phyloP scores from a whole-genome alignment of 1,139 yeast species.

The Petasospora fabianii region DNA sequence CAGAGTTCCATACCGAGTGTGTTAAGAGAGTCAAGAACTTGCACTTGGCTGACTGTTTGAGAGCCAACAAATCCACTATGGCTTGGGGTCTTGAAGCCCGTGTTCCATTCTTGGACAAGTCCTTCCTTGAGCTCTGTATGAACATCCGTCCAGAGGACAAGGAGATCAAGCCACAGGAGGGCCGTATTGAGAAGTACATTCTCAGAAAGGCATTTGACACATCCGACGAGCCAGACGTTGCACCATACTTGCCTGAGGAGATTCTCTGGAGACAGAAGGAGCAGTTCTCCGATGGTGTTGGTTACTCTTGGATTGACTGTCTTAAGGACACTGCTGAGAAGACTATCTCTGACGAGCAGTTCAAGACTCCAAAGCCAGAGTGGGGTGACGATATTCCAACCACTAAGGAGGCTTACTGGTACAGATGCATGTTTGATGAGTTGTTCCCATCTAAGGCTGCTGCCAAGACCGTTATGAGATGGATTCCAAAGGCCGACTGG shows the following conservation, averaged over 20 bases:
- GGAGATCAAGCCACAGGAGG: constrained; percentile 64
- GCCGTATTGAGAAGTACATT: constrained; percentile 87
- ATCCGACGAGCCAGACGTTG: constrained; percentile 56
- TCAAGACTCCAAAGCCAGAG: constrained; percentile 84
- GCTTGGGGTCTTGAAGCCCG: constrained; percentile 99
- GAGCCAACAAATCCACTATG: constrained; percentile 99
- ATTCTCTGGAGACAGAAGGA: constrained; percentile 99
- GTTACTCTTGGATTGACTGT: constrained; percentile 98
- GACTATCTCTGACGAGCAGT: constrained; percentile 81
- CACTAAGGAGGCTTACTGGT: constrained; percentile 99
- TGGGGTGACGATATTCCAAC: constrained; percentile 96
- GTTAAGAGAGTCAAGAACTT: constrained; percentile 95
- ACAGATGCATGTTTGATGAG: constrained; percentile 93
- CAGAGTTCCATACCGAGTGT: constrained; percentile 92
- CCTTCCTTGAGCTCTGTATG: constrained; percentile 90
- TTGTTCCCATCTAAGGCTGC: constrained; percentile 88
- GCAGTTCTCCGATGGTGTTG: constrained; percentile 99
- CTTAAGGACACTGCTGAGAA: constrained; percentile 93
- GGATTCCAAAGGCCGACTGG: constrained; percentile 99
- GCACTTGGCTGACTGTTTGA: constrained; percentile 93
- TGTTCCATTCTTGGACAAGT: constrained; percentile 96
- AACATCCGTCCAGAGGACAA: constrained; percentile 92
- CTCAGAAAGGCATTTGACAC: constrained; percentile 97
- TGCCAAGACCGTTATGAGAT: constrained; percentile 95
- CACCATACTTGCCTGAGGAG: constrained; percentile 92